Conservation (phyloP, 202 grass and related monocot species). For the Eragrostis tef region DNA sequence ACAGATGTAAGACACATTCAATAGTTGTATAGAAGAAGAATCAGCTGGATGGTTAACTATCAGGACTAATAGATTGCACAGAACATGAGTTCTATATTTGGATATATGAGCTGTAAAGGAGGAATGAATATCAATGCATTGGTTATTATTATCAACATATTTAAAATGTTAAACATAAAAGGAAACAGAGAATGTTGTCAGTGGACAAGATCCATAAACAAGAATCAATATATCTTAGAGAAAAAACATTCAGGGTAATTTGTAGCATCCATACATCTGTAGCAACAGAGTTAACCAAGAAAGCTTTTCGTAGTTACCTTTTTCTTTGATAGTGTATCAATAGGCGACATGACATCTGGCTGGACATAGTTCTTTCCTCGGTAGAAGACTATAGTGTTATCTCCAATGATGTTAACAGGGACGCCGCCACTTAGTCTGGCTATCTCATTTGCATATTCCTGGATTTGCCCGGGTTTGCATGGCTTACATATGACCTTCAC, state of each 20-base stretch:
- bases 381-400: conserved; percentile 85
- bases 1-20: conserved; percentile 31
- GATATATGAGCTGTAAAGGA: not conserved
- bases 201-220: conserved; percentile 2
- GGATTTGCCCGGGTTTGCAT: conserved; percentile 83
- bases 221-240: conserved; percentile 8
- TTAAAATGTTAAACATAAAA: conserved; percentile 19
- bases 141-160: not conserved
- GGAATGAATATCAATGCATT: conserved; percentile 4
- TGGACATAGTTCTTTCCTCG: conserved; percentile 88
- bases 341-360: conserved; percentile 91
- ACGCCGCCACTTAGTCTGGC: conserved; percentile 76
- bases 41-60: conserved; percentile 13
- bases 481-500: conserved; percentile 93
- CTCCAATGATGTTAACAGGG: conserved; percentile 71
- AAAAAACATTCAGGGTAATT: not conserved
- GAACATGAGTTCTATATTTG: not conserved
- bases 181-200: not conserved
- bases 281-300: not conserved
- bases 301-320: conserved; percentile 54
- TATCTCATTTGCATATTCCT: conserved; percentile 83
- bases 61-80: not conserved
- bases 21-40: conserved; percentile 18
- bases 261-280: not conserved
- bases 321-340: conserved; percentile 94